Conservation (phyloP, 331 rosid species). For the Arachis monticola region DNA sequence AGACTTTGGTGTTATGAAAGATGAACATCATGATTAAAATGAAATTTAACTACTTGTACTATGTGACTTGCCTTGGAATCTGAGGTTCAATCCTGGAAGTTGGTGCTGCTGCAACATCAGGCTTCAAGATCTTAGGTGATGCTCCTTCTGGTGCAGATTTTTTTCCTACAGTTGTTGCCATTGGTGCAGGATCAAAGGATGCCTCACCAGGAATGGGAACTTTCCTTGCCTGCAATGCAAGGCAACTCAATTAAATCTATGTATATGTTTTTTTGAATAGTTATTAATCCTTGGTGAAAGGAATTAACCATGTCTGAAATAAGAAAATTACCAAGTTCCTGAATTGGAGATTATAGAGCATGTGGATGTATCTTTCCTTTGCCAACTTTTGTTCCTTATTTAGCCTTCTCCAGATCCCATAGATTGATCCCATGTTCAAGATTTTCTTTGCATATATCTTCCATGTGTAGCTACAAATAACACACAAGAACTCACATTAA, state of each 20-base stretch:
- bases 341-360: conserved; percentile 77
- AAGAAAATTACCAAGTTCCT: conserved; percentile 65
- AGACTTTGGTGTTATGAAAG: too few species aligned
- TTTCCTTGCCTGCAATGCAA: conserved; percentile 61
- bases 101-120: conserved; percentile 22
- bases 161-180: conserved; percentile 20
- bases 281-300: background rate
- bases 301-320: background rate
- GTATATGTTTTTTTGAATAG: background rate
- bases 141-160: conserved; percentile 32
- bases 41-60: conserved; percentile 18
- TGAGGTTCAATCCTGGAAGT: conserved; percentile 34
- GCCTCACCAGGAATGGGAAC: conserved; percentile 62
- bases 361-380: conserved; percentile 78
- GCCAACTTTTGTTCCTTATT: conserved; percentile 76
- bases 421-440: conserved; percentile 84
- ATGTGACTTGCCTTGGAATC: conserved; percentile 36
- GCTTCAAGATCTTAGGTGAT: conserved; percentile 13
- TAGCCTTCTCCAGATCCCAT: conserved; percentile 86
- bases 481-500: conserved; percentile 2
- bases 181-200: conserved; percentile 21
- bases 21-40: too few species aligned
- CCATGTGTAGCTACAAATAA: conserved; percentile 85
- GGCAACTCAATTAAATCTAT: background rate
- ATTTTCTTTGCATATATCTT: conserved; percentile 89